Percentiles rank a stretch among this genome's conserved stretches.
Conservation (phyloP, 768 basidiomycete species). For the Neoboletus brunneissimus region DNA sequence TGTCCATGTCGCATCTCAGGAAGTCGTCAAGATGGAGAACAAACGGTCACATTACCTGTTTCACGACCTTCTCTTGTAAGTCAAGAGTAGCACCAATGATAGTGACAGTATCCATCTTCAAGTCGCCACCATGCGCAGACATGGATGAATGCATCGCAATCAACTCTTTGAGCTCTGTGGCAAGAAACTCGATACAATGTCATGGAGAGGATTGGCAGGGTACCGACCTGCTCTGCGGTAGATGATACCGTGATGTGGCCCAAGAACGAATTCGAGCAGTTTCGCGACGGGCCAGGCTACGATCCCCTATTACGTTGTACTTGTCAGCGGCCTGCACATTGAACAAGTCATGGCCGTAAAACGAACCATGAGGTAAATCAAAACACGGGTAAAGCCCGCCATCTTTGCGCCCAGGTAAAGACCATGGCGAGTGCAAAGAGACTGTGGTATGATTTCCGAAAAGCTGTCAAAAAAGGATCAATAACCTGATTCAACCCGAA, state of each 20-base stretch:
- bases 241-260: slow-evolving; percentile 86
- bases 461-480: slow-evolving; percentile 49
- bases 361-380: slow-evolving; percentile 67
- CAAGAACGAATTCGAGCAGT: slow-evolving; percentile 71
- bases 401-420: slow-evolving; percentile 86
- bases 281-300: slow-evolving; percentile 87
- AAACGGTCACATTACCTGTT: slow-evolving; percentile 40
- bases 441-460: slow-evolving; percentile 89
- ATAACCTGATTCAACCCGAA: not conserved
- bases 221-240: slow-evolving; percentile 66
- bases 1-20: slow-evolving; percentile 21
- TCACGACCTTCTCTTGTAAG: slow-evolving; percentile 81
- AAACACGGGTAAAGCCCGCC: slow-evolving; percentile 62
- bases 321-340: not conserved
- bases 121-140: slow-evolving; percentile 76
- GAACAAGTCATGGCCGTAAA: not conserved
- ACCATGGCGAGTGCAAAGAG: slow-evolving; percentile 88
- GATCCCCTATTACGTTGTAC: slow-evolving; percentile 46
- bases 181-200: not conserved
- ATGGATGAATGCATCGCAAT: slow-evolving; percentile 83
- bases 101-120: slow-evolving; percentile 81
- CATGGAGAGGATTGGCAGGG: not conserved
- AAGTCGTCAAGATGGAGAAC: not conserved
- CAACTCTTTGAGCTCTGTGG: slow-evolving; percentile 76
- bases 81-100: slow-evolving; percentile 90